A percentile compares a stretch with the other conserved stretches of the same genome.
Evolutionary conservation across 768 basidiomycete genomes (phyloP).

Genomic region (Auricularia cornea): DNA sequence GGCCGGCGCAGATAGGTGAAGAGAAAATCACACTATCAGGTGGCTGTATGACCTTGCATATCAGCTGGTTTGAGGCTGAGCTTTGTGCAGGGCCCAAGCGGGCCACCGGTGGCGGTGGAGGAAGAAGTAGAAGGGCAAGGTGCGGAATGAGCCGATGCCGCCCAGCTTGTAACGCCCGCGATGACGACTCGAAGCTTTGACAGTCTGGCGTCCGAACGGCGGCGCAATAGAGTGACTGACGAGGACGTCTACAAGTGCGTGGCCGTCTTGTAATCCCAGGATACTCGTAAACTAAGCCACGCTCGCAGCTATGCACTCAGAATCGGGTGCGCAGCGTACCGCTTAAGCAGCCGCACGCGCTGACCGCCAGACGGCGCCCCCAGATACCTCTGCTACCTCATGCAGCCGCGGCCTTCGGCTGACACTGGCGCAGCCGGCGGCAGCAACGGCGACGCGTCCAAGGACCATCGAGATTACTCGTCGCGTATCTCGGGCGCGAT

Average conservation of each 20-base stretch:
- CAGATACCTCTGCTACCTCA: conserved; percentile 65
- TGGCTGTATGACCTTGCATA: no score
- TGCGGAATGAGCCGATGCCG: no score
- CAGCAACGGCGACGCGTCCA: conserved; percentile 17
- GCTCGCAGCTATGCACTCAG: conserved; percentile 64
- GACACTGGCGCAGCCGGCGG: conserved; percentile 5
- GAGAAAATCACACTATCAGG: no score
- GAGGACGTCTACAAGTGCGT: conserved; percentile 81
- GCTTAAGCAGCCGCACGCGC: conserved; percentile 8
- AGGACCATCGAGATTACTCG: conserved; percentile 56
- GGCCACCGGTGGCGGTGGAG: no score
- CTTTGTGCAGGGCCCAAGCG: no score
- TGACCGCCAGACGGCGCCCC: conserved; percentile 9
- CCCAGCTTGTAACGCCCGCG: not conserved
- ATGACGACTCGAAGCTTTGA: conserved; percentile 63
- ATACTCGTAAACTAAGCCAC: not conserved
- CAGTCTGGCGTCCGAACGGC: conserved; percentile 60
- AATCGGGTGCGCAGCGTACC: conserved; percentile 81
- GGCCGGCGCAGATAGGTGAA: no score
- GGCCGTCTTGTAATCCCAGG: conserved; percentile 10
- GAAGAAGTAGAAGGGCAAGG: no score
- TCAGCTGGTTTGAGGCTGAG: no score
- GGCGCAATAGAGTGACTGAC: conserved; percentile 71
- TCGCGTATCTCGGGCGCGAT: conserved; percentile 59
- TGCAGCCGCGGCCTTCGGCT: conserved; percentile 32